Evolutionary conservation across 805 yeast species (phyloP).

Genomic region (Soucietia sequanensis): DNA sequence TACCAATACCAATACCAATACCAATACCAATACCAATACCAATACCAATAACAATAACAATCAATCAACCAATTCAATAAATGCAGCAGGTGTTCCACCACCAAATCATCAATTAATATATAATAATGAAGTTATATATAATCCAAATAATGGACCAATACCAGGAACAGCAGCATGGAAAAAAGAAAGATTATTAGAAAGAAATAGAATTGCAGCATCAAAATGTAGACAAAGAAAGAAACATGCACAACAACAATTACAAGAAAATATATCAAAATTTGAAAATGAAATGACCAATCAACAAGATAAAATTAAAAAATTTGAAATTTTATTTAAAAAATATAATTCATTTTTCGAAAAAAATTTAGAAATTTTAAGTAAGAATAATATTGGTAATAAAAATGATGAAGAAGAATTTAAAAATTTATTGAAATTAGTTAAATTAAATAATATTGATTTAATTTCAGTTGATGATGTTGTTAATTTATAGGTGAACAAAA

Average conservation of each 20-base stretch:
- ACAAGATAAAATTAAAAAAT: constrained; percentile 17
- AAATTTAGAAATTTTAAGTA: constrained; percentile 11
- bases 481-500: not conserved
- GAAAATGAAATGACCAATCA: constrained; percentile 40
- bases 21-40: not conserved
- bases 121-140: constrained; percentile 54
- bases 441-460: not conserved
- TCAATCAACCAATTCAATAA: not conserved
- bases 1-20: not conserved
- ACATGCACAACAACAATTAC: constrained; percentile 65
- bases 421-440: constrained; percentile 6
- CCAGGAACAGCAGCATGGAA: constrained; percentile 71
- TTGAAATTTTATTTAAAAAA: constrained; percentile 16
- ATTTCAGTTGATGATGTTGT: not conserved
- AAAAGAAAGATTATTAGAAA: constrained; percentile 58
- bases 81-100: constrained; percentile 43
- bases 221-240: constrained; percentile 69
- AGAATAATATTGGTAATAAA: not conserved
- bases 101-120: constrained; percentile 53
- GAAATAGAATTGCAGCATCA: constrained; percentile 67
- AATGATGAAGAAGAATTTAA: constrained; percentile 7
- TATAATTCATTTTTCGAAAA: constrained; percentile 18
- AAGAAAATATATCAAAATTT: constrained; percentile 54
- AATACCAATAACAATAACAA: not conserved
- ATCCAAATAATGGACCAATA: constrained; percentile 53